Conservation (phyloP, 306 rosid species). For the Castanopsis chinensis region DNA sequence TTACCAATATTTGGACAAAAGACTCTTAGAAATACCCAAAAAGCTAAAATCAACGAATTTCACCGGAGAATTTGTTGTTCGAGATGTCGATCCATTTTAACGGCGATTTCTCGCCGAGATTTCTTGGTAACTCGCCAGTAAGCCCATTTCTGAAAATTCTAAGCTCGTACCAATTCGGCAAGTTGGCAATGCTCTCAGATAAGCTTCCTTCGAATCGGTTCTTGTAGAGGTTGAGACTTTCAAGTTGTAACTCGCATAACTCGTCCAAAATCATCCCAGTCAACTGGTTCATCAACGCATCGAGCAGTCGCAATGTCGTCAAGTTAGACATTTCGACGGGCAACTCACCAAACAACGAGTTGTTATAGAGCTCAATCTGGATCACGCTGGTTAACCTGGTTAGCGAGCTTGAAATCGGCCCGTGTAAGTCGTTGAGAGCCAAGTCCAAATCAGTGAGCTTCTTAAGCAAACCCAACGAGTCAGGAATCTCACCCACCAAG, state of each 20-base stretch:
- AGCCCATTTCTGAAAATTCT: slow-evolving; percentile 58
- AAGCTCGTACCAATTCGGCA: slow-evolving; percentile 56
- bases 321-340: slow-evolving; percentile 69
- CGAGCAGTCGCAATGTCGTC: slow-evolving; percentile 56
- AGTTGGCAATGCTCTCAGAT: slow-evolving; percentile 60
- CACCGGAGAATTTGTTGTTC: slow-evolving; percentile 53
- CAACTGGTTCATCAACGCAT: slow-evolving; percentile 69
- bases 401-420: slow-evolving; percentile 57
- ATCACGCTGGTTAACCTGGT: slow-evolving; percentile 36
- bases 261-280: slow-evolving; percentile 64
- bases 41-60: no score
- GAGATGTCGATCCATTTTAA: slow-evolving; percentile 69
- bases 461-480: slow-evolving; percentile 52
- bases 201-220: slow-evolving; percentile 59
- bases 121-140: slow-evolving; percentile 57
- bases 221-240: slow-evolving; percentile 75
- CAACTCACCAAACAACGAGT: slow-evolving; percentile 63
- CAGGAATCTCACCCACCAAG: slow-evolving; percentile 67
- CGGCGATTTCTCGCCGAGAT: slow-evolving; percentile 62
- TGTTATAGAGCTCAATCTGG: slow-evolving; percentile 83
- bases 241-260: slow-evolving; percentile 54
- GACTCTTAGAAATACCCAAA: no score
- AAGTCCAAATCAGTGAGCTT: slow-evolving; percentile 60
- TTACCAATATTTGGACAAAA: no score
- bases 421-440: slow-evolving; percentile 51